phyloP scores from a whole-genome alignment of 345 rosid species.

The Eucalyptus fibrosa region DNA sequence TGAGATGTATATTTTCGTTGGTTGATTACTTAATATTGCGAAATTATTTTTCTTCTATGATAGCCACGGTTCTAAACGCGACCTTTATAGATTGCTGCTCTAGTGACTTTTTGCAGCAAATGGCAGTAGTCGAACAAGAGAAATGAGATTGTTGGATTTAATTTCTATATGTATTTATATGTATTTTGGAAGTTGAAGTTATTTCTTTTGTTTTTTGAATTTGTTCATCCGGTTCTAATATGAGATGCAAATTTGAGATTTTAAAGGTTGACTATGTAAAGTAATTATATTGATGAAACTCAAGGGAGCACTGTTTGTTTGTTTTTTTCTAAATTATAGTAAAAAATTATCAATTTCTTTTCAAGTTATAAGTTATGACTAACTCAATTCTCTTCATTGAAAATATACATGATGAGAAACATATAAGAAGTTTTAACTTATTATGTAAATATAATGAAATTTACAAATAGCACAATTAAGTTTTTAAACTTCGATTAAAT shows the following conservation, averaged over 20 bases:
- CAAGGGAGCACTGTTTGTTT: too few species aligned
- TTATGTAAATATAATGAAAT: neutral
- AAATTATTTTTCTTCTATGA: too few species aligned
- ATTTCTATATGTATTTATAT: neutral
- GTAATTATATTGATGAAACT: neutral
- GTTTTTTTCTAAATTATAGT: neutral
- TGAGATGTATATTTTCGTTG: fast-evolving
- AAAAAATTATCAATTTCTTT: neutral
- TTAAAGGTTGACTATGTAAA: neutral
- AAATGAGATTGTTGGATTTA: neutral
- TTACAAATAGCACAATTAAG: fast-evolving
- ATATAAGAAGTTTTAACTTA: too few species aligned
- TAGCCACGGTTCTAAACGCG: fast-evolving
- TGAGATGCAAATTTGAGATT: neutral
- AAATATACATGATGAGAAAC: neutral
- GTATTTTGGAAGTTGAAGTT: neutral
- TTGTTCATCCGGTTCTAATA: neutral
- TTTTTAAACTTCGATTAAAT: fast-evolving
- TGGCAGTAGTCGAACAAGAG: neutral
- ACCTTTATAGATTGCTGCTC: fast-evolving
- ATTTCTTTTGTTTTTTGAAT: neutral
- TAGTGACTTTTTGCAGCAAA: too few species aligned
- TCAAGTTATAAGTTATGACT: neutral
- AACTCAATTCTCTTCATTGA: neutral
- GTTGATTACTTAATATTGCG: fast-evolving